Percentiles rank a stretch among this genome's conserved stretches.
Conservation (phyloP, 108 stramenopile species). For the Pseudonitzschia pungens region DNA sequence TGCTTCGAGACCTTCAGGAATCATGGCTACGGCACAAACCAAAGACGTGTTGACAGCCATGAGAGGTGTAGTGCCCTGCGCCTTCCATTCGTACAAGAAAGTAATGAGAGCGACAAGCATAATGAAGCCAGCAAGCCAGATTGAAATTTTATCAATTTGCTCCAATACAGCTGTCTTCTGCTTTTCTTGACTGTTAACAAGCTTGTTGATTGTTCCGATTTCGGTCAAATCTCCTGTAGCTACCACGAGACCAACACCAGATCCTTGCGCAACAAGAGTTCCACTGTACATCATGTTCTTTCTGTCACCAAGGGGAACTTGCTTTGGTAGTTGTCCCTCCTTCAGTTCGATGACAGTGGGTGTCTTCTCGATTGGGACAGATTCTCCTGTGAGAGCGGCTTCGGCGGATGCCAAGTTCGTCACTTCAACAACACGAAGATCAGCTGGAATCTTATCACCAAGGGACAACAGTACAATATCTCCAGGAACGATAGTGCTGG, state of each 20-base stretch:
- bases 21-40: constrained; percentile 92
- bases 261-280: constrained; percentile 89
- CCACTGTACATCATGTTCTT: constrained; percentile 87
- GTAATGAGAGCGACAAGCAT: constrained; percentile 73
- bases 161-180: constrained; percentile 92
- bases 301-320: constrained; percentile 80
- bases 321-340: constrained; percentile 44
- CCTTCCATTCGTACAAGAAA: constrained; percentile 58
- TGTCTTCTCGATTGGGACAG: constrained; percentile 84
- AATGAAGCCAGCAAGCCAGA: constrained; percentile 80
- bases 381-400: constrained; percentile 91
- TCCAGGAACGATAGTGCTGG: constrained; percentile 65
- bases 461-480: constrained; percentile 63
- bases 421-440: constrained; percentile 80
- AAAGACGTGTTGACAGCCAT: constrained; percentile 72
- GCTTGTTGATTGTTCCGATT: constrained; percentile 93
- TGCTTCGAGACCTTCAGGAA: constrained; percentile 96
- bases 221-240: constrained; percentile 88
- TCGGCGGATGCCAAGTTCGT: constrained; percentile 78
- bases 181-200: constrained; percentile 74
- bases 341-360: constrained; percentile 44
- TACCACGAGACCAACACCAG: constrained; percentile 79
- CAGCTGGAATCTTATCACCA: constrained; percentile 86
- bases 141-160: constrained; percentile 89
- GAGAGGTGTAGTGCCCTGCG: neutral